A percentile compares a stretch with the other conserved stretches of the same genome.
phyloP scores from a whole-genome alignment of 2,329 filamentous ascomycete species.

The Blastomyces percursus region DNA sequence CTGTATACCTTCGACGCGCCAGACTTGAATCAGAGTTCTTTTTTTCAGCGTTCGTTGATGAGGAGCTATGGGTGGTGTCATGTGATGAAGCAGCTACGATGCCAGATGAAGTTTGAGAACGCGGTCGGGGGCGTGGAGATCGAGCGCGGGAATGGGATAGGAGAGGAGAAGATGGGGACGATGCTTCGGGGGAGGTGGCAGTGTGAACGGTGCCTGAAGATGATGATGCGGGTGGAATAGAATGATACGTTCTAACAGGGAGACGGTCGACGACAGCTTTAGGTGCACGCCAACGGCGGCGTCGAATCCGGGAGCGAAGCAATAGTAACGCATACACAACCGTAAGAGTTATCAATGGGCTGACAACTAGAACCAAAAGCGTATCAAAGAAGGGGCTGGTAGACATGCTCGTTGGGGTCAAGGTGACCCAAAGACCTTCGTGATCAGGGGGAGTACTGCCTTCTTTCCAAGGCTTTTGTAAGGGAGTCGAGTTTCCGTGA shows the following conservation, averaged over 20 bases:
- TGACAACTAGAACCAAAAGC: slow-evolving; percentile 88
- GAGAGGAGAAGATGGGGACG: slow-evolving; percentile 69
- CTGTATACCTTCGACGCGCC: slow-evolving; percentile 48
- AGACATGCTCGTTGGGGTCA: slow-evolving; percentile 78
- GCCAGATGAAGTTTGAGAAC: slow-evolving; percentile 29
- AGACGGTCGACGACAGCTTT: slow-evolving; percentile 91
- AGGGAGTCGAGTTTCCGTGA: slow-evolving; percentile 8
- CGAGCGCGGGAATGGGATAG: slow-evolving; percentile 37
- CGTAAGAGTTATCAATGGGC: slow-evolving; percentile 80
- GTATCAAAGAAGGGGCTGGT: slow-evolving; percentile 93
- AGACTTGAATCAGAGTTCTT: slow-evolving; percentile 24
- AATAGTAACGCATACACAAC: slow-evolving; percentile 85
- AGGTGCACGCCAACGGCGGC: slow-evolving; percentile 88
- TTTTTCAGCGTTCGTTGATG: slow-evolving; percentile 36
- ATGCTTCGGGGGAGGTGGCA: slow-evolving; percentile 50
- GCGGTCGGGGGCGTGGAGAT: slow-evolving; percentile 25
- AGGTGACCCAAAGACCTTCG: slow-evolving; percentile 89
- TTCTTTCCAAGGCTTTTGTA: slow-evolving; percentile 11
- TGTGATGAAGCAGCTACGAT: slow-evolving; percentile 20
- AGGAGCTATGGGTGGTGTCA: slow-evolving; percentile 4
- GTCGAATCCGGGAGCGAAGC: slow-evolving; percentile 74
- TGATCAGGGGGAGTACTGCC: slow-evolving; percentile 40
- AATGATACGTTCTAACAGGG: slow-evolving; percentile 93
- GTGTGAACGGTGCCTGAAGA: slow-evolving; percentile 46
- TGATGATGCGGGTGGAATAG: slow-evolving; percentile 55